phyloP scores from a whole-genome alignment of 2,329 filamentous ascomycete species.

The Colletotrichum incanum region DNA sequence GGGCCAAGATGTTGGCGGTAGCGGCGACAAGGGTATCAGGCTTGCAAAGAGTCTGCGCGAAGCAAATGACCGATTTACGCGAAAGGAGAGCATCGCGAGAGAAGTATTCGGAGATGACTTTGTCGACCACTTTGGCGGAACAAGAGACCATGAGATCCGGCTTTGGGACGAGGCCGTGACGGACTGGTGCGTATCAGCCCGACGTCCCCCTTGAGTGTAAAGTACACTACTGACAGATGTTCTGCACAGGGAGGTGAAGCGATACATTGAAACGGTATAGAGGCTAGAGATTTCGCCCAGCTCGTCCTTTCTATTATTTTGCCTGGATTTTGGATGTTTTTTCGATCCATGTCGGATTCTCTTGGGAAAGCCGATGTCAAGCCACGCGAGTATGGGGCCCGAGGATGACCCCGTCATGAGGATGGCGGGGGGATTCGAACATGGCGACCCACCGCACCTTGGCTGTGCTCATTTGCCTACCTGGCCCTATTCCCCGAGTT shows the following conservation, averaged over 20 bases:
- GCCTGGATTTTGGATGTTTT: slow-evolving; percentile 10
- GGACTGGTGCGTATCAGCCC: slow-evolving; percentile 81
- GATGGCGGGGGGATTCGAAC: slow-evolving; percentile 2
- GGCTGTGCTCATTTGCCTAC: not conserved
- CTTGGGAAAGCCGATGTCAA: slow-evolving; percentile 19
- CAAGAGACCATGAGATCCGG: slow-evolving; percentile 89
- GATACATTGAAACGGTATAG: slow-evolving; percentile 84
- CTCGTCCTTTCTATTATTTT: slow-evolving; percentile 6
- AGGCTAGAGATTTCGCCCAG: not conserved
- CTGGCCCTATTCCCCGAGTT: not conserved
- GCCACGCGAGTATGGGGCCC: slow-evolving; percentile 22
- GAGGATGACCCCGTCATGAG: not conserved
- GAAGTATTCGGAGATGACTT: slow-evolving; percentile 96
- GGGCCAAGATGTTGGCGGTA: slow-evolving; percentile 84
- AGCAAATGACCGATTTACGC: slow-evolving; percentile 84
- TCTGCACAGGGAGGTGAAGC: slow-evolving; percentile 77
- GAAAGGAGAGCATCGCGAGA: slow-evolving; percentile 86
- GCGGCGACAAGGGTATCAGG: slow-evolving; percentile 79
- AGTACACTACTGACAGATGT: not conserved
- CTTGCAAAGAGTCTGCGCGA: slow-evolving; percentile 90
- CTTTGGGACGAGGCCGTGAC: slow-evolving; percentile 97
- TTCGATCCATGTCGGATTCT: slow-evolving; percentile 5
- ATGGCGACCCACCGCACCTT: not conserved
- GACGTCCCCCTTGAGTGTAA: not conserved
- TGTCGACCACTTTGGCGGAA: slow-evolving; percentile 95